Conservation (phyloP, 2,329 filamentous ascomycete genomes). For the Cercospora zeina region DNA sequence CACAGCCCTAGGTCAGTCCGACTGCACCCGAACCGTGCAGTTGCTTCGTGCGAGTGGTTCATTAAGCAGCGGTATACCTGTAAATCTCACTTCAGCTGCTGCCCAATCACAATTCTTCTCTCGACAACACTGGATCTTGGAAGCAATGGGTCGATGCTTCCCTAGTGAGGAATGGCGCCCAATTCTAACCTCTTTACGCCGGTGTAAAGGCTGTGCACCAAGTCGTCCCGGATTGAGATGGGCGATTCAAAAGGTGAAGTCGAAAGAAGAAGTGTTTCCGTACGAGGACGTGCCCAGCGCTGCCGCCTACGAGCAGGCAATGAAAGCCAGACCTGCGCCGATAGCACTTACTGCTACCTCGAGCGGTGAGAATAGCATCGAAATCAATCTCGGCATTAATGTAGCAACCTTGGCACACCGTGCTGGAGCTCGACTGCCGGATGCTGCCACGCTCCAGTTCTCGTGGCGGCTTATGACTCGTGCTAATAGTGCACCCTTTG, state of each 20-base stretch:
- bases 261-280: slow-evolving; percentile 43
- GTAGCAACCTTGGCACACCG: slow-evolving; percentile 36
- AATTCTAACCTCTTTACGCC: background rate
- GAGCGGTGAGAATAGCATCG: background rate
- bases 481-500: slow-evolving; percentile 6
- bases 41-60: slow-evolving; percentile 9
- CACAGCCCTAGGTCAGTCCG: background rate
- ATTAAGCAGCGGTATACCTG: background rate
- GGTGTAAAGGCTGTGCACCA: slow-evolving; percentile 43
- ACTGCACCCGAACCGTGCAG: slow-evolving; percentile 10
- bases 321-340: slow-evolving; percentile 52
- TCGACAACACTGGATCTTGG: slow-evolving; percentile 30
- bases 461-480: slow-evolving; percentile 35
- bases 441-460: background rate
- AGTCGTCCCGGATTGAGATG: slow-evolving; percentile 43
- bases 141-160: slow-evolving; percentile 32
- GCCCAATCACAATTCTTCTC: background rate
- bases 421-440: slow-evolving; percentile 30
- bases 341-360: slow-evolving; percentile 24
- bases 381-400: slow-evolving; percentile 36
- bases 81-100: background rate
- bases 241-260: slow-evolving; percentile 36
- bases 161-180: slow-evolving; percentile 25
- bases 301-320: slow-evolving; percentile 51
- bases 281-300: slow-evolving; percentile 56